These are phyloP conservation scores for Neoarthrinium moseri DNA, from an alignment of 2,329 filamentous ascomycete species.

Conservation along the genomic window DNA sequence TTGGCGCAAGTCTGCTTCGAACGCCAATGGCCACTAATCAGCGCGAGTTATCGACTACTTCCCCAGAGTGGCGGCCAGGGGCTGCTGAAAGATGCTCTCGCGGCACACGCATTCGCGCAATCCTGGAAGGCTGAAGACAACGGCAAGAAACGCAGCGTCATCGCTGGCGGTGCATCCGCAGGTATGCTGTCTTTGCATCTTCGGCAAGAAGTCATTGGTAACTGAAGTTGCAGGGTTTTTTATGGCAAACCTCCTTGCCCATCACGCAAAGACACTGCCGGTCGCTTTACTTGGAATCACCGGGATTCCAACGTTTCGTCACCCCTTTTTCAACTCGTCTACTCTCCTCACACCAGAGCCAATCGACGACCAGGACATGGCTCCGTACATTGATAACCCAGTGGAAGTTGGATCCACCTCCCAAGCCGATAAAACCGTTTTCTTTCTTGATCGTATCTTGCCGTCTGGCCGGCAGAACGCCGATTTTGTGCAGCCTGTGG, in stretches of 20 bases:
- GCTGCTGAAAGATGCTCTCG: conserved; percentile 28
- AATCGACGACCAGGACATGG: conserved; percentile 22
- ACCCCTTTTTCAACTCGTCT: conserved; percentile 34
- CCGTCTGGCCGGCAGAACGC: conserved; percentile 23
- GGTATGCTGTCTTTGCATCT: conserved; percentile 27
- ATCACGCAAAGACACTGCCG: conserved; percentile 26
- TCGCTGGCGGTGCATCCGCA: conserved; percentile 32
- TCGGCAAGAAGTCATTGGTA: background rate
- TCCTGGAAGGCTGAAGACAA: conserved; percentile 14
- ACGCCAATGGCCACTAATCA: conserved; percentile 32
- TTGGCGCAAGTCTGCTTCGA: conserved; percentile 32
- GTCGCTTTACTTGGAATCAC: conserved; percentile 32
- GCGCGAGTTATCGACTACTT: conserved; percentile 33
- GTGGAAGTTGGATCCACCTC: conserved; percentile 21
- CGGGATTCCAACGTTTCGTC: conserved; percentile 34
- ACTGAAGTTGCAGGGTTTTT: conserved; percentile 15
- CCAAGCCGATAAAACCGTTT: conserved; percentile 15
- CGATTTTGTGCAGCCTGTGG: conserved; percentile 12
- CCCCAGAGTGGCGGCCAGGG: conserved; percentile 27
- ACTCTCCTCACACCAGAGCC: conserved; percentile 24
- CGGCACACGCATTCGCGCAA: conserved; percentile 30
- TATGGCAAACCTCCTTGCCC: conserved; percentile 25
- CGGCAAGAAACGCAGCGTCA: conserved; percentile 22
- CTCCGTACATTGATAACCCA: conserved; percentile 19
- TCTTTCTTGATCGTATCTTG: conserved; percentile 25